phyloP scores from a whole-genome alignment of 176 grass and related monocot species.

The Alopecurus myosuroides region DNA sequence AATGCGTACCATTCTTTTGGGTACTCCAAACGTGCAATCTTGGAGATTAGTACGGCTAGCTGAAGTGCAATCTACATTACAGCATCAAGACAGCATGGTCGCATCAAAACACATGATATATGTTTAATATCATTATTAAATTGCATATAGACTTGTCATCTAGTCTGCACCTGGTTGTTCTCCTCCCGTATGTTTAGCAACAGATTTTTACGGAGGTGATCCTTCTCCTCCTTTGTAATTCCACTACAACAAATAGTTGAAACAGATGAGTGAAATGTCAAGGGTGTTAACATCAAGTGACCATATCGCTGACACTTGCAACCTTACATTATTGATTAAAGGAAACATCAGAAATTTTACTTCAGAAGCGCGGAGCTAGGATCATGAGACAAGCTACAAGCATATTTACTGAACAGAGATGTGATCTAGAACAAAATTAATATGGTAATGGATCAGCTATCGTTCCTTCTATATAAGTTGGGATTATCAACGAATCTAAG shows the following conservation, averaged over 20 bases:
- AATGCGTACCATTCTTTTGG: conserved; percentile 88
- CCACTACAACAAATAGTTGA: conserved; percentile 54
- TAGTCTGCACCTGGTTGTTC: conserved; percentile 68
- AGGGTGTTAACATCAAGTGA: background rate
- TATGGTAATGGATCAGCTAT: background rate
- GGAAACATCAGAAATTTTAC: background rate
- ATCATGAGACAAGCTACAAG: background rate
- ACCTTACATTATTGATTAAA: background rate
- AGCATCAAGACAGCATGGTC: background rate
- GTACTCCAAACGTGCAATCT: conserved; percentile 96
- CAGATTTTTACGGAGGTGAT: conserved; percentile 83
- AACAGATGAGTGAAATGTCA: conserved; percentile 4
- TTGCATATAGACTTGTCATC: background rate
- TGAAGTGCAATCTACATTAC: conserved; percentile 76
- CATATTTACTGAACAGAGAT: background rate
- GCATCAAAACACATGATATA: background rate
- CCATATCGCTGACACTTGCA: background rate
- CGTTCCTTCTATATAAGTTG: background rate
- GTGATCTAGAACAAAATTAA: background rate
- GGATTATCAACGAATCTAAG: background rate
- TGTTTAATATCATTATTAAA: background rate
- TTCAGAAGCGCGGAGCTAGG: conserved; percentile 1
- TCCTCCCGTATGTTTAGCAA: conserved; percentile 87
- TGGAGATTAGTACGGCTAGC: conserved; percentile 91
- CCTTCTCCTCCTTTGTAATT: conserved; percentile 96